Conservation (phyloP, 176 grass and related monocot genomes). For the Melocanna baccifera region DNA sequence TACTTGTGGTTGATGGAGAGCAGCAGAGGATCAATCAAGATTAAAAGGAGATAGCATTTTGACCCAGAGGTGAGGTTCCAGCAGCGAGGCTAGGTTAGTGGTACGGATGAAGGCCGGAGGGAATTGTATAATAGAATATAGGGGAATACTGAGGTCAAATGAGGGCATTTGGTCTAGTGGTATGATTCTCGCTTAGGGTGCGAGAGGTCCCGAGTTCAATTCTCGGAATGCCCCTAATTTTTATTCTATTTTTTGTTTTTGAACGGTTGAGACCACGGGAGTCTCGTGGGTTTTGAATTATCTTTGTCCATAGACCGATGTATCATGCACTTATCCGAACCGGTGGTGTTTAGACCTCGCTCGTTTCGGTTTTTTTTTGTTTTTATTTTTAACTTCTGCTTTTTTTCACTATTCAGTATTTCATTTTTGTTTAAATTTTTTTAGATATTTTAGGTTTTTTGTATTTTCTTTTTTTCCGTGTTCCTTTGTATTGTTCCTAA, state of each 20-base stretch:
- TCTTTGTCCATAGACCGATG: not conserved
- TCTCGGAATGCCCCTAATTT: slow-evolving; percentile 64
- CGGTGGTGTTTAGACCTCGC: not conserved
- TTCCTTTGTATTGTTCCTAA: too few relatives aligned
- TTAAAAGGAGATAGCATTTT: not conserved
- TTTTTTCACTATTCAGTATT: too few relatives aligned
- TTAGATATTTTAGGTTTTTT: too few relatives aligned
- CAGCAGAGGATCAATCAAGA: not conserved
- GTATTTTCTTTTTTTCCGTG: too few relatives aligned
- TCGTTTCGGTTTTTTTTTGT: too few relatives aligned
- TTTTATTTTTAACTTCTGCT: too few relatives aligned
- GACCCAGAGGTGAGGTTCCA: not conserved
- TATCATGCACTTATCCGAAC: not conserved
- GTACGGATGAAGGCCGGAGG: not conserved
- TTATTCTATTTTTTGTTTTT: not conserved
- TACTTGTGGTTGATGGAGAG: not conserved
- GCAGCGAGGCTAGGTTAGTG: not conserved
- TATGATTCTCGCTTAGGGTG: slow-evolving; percentile 99
- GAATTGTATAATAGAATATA: not conserved
- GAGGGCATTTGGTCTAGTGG: slow-evolving; percentile 90
- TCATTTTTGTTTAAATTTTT: too few relatives aligned
- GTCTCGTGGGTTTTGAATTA: not conserved
- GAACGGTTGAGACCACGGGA: not conserved
- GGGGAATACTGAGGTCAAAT: accelerated
- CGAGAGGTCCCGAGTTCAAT: slow-evolving; percentile 92